A percentile compares a stretch with the other conserved stretches of the same genome.
phyloP scores from a whole-genome alignment of 805 yeast genomes.

The Grigorovia humatica region DNA sequence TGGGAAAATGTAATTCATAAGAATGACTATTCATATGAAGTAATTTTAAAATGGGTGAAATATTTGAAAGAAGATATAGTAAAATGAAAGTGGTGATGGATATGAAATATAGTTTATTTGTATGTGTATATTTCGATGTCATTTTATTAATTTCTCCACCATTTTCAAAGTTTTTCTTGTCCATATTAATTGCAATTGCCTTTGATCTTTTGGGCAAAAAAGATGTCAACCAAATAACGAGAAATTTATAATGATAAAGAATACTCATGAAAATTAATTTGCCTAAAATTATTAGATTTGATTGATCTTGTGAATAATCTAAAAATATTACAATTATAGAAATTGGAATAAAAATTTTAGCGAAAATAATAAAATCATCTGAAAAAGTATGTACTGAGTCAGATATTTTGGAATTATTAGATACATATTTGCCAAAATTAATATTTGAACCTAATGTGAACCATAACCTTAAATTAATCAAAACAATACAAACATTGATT shows the following conservation, averaged over 20 bases:
- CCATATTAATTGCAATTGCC: no score
- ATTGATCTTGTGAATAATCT: neutral
- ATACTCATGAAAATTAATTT: neutral
- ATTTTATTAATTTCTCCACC: neutral
- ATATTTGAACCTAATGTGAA: neutral
- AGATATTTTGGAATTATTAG: neutral
- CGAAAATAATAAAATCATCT: neutral
- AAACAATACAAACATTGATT: neutral
- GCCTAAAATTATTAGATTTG: neutral
- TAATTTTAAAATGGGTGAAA: neutral
- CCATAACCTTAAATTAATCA: neutral
- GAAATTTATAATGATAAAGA: neutral
- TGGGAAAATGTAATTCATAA: slow-evolving; percentile 15
- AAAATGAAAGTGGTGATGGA: neutral
- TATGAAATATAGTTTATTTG: neutral
- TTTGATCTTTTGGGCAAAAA: no score
- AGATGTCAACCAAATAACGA: neutral
- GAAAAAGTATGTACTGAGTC: neutral
- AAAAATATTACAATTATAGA: neutral
- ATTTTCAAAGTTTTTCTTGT: neutral
- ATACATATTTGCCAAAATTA: neutral
- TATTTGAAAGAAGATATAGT: neutral
- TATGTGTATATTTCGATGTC: no score
- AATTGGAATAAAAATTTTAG: neutral
- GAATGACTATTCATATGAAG: neutral